Conservation (phyloP, 75 land plant genomes). For the Chamaecyparis obtusa region DNA sequence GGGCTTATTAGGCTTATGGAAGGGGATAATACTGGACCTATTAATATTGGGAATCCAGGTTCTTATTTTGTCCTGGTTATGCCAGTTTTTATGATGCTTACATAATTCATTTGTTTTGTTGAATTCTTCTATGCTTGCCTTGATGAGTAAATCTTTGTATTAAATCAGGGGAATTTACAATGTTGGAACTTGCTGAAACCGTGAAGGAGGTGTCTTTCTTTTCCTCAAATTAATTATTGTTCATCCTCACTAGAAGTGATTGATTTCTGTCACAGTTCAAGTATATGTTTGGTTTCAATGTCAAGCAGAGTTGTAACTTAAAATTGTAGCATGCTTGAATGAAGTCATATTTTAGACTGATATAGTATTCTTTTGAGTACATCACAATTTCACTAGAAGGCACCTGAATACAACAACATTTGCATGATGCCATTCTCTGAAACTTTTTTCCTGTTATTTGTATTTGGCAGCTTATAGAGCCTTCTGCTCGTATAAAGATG, state of each 20-base stretch:
- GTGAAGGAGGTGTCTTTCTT: constrained; percentile 27
- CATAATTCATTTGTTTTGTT: background rate
- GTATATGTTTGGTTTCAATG: background rate
- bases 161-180: constrained; percentile 54
- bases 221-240: background rate
- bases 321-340: background rate
- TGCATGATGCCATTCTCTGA: background rate
- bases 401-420: background rate
- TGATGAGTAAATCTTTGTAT: constrained; percentile 4
- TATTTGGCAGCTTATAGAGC: constrained; percentile 70
- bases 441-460: background rate
- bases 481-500: constrained; percentile 37
- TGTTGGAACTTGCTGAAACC: constrained; percentile 60
- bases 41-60: constrained; percentile 70
- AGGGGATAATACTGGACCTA: constrained; percentile 53
- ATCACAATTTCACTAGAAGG: background rate
- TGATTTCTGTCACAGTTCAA: background rate
- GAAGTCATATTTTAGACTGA: background rate
- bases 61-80: background rate
- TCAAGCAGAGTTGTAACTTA: constrained; percentile 1
- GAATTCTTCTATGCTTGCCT: background rate
- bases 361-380: background rate
- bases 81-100: background rate
- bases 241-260: background rate
- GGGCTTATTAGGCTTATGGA: constrained; percentile 54